Base-by-base conservation (phyloP, 106 monocot species). In the Agapanthus africanus region DNA sequence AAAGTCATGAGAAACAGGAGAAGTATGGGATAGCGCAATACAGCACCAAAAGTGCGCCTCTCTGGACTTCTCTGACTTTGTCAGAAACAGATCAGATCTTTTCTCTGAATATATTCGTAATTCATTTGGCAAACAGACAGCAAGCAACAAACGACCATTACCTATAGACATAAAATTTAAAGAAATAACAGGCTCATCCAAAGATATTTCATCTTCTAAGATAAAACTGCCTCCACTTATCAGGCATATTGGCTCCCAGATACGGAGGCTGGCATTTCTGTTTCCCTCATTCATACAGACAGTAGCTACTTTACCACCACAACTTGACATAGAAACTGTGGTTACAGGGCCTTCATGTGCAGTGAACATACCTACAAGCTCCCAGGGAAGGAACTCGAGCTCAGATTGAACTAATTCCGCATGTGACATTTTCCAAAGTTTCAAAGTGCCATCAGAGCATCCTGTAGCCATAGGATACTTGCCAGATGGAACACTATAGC, bases 91-190 rank as follows among this genome's bases (percentile, higher is more conserved):
- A 79, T 77, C 63, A 52, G 49, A 78, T 59, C 78, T 82, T 75
- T 59, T 87, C 74, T 83, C 77, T 44, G 80, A 83, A 80, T 87
- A 99, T 65, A 99, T 69, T 26, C 69, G 78, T 23, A 99, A 70
- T 70, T 87, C 89, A 65, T 81, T 87, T 74, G 71, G 71, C 71
- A 87, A 70, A 67, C 84, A 87, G 30, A 93, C 83, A 74, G 84
- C 93, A 72, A 99, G 90, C 23, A 99, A 37, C 28, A 85, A 73
- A 68, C 70, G 82, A 23, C 99, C 99, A 78, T 93, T 90, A 46
- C 99, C 99, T 64, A 93, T 63, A 61, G 79, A 54, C 32, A 72
- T 35, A 90, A 90, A 93, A 54, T 70, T 87, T 63, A 93, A 77
- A 78, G 73, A 65, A 77, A 82, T 62, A 77, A 87, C 79, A 38